Base-by-base conservation (phyloP, 768 basidiomycete species). In the Rhizopogon vulgaris region DNA sequence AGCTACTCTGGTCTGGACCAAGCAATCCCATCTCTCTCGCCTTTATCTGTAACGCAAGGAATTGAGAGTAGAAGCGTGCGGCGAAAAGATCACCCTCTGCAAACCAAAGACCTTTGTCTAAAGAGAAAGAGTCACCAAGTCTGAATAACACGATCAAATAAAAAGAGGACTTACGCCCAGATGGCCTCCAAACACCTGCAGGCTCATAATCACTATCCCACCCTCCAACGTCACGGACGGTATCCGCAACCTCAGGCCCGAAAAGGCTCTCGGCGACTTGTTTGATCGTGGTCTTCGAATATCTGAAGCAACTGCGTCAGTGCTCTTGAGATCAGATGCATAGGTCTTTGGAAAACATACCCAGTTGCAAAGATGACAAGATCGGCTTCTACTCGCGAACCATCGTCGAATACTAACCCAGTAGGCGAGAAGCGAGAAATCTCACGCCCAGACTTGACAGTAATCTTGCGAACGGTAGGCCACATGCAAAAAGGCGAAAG, bases 141-240 rank as follows among this genome's bases (percentile, higher is more conserved):
- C 18, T 7, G 3, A 45, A 18, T 32, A 3, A 8, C 12, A 4
- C 12, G 14, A 45, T 9, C 12, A 22, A 18, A 32, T 32, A 8
- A 32, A 14, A 11, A 22, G 30, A 45, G 12, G 6, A 49, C 53
- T 25, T 25, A 39, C 54, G 47, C 10, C 54, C 54, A 7, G 53
- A 48, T 4, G 46, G 53, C 40, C 54, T 55, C 53, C 54, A 56
- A 41, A 49, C 10, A 3, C 54, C 53, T 15, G 54, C 54, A 18
- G 34, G 42, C 15, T 56, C 54, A 45, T n/a, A 49, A 14, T 55
- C 40, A 15, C 38, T 28, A 39, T 56, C 54, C 39, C 39, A 56
- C 10, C 53, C 53, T 34, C 54, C 53, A 37, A 55, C 17, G 9
- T 54, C 53, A 37, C 54, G 36, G 27, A 56, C 54, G 8, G 17